These are phyloP conservation scores for Pythium sukuiense DNA, from an alignment of 352 stramenopile species.

Conservation along the genomic window DNA sequence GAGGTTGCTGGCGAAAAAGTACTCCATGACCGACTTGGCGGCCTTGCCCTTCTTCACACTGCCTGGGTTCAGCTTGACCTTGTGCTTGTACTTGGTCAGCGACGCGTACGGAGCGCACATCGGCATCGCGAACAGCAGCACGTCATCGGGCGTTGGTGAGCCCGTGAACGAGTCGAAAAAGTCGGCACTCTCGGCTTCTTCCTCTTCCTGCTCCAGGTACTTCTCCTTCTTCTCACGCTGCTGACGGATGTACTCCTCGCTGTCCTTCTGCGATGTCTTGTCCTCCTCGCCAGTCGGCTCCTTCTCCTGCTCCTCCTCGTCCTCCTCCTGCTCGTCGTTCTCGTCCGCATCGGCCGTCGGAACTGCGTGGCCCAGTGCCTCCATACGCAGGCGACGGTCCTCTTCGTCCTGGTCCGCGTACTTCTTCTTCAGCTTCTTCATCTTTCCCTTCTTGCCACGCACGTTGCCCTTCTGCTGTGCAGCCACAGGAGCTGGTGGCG, in stretches of 20 bases:
- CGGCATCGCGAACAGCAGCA: slow-evolving; percentile 88
- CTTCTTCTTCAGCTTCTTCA: slow-evolving; percentile 95
- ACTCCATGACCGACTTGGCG: slow-evolving; percentile 83
- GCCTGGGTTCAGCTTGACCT: slow-evolving; percentile 91
- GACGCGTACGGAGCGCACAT: slow-evolving; percentile 90
- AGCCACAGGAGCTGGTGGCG: slow-evolving; percentile 15
- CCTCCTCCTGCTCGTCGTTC: slow-evolving; percentile 13
- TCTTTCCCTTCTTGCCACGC: slow-evolving; percentile 93
- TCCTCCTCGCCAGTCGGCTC: slow-evolving; percentile 12
- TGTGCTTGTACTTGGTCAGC: slow-evolving; percentile 90
- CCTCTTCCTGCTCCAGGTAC: slow-evolving; percentile 81
- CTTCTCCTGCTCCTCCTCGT: slow-evolving; percentile 23
- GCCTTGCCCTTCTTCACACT: slow-evolving; percentile 91
- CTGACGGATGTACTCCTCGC: slow-evolving; percentile 66
- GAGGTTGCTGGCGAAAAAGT: slow-evolving; percentile 73
- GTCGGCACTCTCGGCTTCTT: slow-evolving; percentile 68
- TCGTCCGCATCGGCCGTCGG: slow-evolving; percentile 31
- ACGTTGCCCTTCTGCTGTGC: slow-evolving; percentile 38
- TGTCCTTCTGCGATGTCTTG: not conserved
- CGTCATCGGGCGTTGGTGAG: slow-evolving; percentile 71
- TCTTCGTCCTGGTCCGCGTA: slow-evolving; percentile 97
- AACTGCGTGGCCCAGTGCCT: slow-evolving; percentile 80
- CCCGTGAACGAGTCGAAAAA: slow-evolving; percentile 89
- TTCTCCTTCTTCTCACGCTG: slow-evolving; percentile 85
- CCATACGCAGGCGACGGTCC: slow-evolving; percentile 91